Evolutionary conservation across 2,329 filamentous ascomycete species (phyloP), one percentile per base, ranked within the genome.

Genomic region (Nothophaeocryptopus gaeumannii): DNA sequence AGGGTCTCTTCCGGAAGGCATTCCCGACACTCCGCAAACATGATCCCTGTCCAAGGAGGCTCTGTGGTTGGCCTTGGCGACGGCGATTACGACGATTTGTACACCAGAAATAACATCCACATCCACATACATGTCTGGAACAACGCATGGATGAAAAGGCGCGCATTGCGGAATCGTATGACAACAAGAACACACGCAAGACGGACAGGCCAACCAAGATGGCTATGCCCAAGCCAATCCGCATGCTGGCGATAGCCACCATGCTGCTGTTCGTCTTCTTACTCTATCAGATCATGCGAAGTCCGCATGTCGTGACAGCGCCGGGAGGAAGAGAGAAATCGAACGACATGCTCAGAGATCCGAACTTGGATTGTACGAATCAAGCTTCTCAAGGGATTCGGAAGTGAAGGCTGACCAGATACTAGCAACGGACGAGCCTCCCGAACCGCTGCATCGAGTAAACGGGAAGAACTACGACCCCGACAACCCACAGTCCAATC

Each of bases 221-320:
- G 90, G 88, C 59, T 10, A 78, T 96, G 67, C 88, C 89, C 66
- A 85, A 85, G 75, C 88, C 89, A 50, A 85, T 96, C 67, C 84
- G 91, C 72, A 82, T 87, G 65, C 76, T 96, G 66, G 86, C 82
- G 60, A 78, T 87, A 58, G 76, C 82, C 55, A 88, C 85, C 57
- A 74, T 88, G 62, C 70, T 87, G 54, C 74, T 95, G 58, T 87
- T 89, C 76, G 77, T 88, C 55, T 90, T 91, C 70, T 82, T 95
- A 63, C 72, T 95, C 58, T 85, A 88, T 60, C 85, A 88, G 65
- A 76, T 93, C 62, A 83, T 87, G 68, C 81, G 80, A 54, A 78
- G 81, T 8, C 75, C 80, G 15, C 71, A 72, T 33, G 59, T 68
- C 40, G 60, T 72, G 58, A 68, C 70, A 39, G 46, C 64, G 43